Conservation (phyloP, 192 early-diverging fungal species). For the Coemansia sp. region DNA sequence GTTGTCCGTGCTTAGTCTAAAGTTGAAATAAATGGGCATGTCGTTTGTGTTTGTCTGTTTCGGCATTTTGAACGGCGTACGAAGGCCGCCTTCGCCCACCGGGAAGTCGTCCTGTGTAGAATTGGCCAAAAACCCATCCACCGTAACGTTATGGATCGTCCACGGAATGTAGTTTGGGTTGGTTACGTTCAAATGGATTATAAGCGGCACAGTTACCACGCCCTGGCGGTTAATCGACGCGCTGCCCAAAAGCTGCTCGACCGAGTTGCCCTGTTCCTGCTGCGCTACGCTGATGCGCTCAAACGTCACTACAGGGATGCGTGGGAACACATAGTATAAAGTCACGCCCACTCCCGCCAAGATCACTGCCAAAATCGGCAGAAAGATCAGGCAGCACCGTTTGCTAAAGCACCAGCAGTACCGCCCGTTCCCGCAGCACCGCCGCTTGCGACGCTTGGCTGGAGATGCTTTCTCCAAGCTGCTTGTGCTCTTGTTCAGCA, state of each 20-base stretch:
- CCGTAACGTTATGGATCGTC: conserved; percentile 58
- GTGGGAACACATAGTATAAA: conserved; percentile 55
- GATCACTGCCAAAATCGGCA: conserved; percentile 40
- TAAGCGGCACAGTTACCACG: conserved; percentile 52
- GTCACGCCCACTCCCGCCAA: conserved; percentile 51
- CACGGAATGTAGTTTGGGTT: conserved; percentile 59
- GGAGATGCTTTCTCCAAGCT: conserved; percentile 18
- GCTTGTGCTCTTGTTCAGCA: conserved; percentile 1
- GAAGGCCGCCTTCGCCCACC: conserved; percentile 49
- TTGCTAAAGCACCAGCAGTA: conserved; percentile 56
- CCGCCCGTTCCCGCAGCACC: conserved; percentile 50
- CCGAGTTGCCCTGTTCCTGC: conserved; percentile 4
- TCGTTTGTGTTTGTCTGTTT: conserved; percentile 32
- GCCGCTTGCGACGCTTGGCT: conserved; percentile 17
- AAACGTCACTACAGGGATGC: conserved; percentile 46
- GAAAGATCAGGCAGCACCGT: conserved; percentile 45
- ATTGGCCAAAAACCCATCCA: conserved; percentile 42
- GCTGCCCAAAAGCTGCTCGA: conserved; percentile 27
- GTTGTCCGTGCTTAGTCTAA: conserved; percentile 43
- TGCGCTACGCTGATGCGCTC: conserved; percentile 31
- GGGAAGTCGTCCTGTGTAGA: conserved; percentile 43
- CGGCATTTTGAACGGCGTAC: conserved; percentile 48
- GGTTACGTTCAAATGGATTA: conserved; percentile 53
- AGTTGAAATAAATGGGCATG: conserved; percentile 53
- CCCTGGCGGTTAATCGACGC: conserved; percentile 45